These are phyloP conservation scores for Nannochloris sp. DNA, from an alignment of 139 green algal species.

Conservation along the genomic window DNA sequence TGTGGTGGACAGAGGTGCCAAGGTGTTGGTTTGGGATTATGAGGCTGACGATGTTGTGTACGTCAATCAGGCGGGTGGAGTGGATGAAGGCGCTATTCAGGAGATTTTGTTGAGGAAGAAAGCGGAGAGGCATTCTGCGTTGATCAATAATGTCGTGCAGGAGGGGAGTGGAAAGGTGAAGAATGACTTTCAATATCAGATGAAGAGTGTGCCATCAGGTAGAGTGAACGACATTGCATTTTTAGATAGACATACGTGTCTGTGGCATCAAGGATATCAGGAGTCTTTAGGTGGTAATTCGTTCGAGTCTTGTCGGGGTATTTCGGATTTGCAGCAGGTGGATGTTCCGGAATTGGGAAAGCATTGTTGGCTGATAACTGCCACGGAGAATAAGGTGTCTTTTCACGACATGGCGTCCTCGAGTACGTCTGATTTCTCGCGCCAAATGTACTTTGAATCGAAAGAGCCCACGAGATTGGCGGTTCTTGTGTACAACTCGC, in stretches of 20 bases:
- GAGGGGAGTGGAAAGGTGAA: slow-evolving; percentile 7
- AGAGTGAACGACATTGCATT: slow-evolving; percentile 41
- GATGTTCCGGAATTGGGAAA: slow-evolving; percentile 29
- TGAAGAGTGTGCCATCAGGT: slow-evolving; percentile 35
- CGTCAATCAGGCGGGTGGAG: slow-evolving; percentile 25
- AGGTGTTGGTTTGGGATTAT: slow-evolving; percentile 42
- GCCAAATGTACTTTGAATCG: slow-evolving; percentile 30
- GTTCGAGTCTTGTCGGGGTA: slow-evolving; percentile 11
- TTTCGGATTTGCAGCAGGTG: slow-evolving; percentile 27
- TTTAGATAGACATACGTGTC: slow-evolving; percentile 37
- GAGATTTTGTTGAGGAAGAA: slow-evolving; percentile 39
- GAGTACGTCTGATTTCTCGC: slow-evolving; percentile 28
- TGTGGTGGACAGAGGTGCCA: slow-evolving; percentile 28
- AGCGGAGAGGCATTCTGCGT: slow-evolving; percentile 31
- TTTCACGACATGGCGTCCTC: slow-evolving; percentile 38
- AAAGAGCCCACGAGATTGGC: slow-evolving; percentile 36
- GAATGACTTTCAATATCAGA: neutral
- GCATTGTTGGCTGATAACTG: slow-evolving; percentile 38
- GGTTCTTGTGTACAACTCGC: slow-evolving; percentile 31
- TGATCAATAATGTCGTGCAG: slow-evolving; percentile 13
- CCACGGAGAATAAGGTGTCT: slow-evolving; percentile 53
- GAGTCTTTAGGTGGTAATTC: slow-evolving; percentile 28
- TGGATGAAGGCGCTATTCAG: slow-evolving; percentile 41
- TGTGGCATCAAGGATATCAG: slow-evolving; percentile 45
- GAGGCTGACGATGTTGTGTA: slow-evolving; percentile 45